A percentile compares a stretch with the other conserved stretches of the same genome.
Evolutionary conservation across 2,329 filamentous ascomycete genomes (phyloP).

Genomic region (Pseudopithomyces chartarum): DNA sequence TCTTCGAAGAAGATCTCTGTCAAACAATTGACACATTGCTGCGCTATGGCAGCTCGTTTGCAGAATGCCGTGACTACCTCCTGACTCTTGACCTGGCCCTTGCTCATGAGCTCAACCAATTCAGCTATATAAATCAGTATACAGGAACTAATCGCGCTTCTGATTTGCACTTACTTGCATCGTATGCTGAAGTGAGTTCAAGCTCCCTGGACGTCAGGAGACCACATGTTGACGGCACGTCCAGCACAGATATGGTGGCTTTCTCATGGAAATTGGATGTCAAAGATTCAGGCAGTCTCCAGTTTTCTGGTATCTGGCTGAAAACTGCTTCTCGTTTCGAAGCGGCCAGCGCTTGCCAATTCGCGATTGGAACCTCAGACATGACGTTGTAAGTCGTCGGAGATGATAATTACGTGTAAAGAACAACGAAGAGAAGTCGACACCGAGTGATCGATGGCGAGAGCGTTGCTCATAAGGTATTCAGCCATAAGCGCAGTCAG

Average conservation of each 20-base stretch:
- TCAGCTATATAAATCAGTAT: constrained; percentile 7
- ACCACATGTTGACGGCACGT: constrained; percentile 36
- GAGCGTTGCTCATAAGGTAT: not conserved
- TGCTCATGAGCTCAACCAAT: constrained; percentile 32
- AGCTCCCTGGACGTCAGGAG: constrained; percentile 39
- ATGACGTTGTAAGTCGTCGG: not conserved
- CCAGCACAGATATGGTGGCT: constrained; percentile 31
- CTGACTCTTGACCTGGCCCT: constrained; percentile 28
- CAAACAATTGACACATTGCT: constrained; percentile 59
- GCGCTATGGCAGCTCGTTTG: constrained; percentile 59
- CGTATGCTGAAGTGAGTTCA: constrained; percentile 40
- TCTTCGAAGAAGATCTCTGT: constrained; percentile 52
- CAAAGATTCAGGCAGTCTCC: constrained; percentile 33
- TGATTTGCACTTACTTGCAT: constrained; percentile 27
- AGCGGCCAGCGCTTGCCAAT: constrained; percentile 38
- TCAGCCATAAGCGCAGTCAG: not conserved
- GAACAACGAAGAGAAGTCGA: too few relatives aligned
- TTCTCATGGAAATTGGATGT: constrained; percentile 23
- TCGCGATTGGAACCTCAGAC: constrained; percentile 4
- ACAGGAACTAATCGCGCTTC: not conserved
- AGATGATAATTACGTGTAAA: too few relatives aligned
- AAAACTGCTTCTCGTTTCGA: constrained; percentile 33
- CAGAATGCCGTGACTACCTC: constrained; percentile 60
- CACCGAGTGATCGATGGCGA: not conserved
- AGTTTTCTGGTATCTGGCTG: constrained; percentile 38